Evolutionary conservation across 2,329 filamentous ascomycete species (phyloP).

Genomic region (Beauveria sp.): DNA sequence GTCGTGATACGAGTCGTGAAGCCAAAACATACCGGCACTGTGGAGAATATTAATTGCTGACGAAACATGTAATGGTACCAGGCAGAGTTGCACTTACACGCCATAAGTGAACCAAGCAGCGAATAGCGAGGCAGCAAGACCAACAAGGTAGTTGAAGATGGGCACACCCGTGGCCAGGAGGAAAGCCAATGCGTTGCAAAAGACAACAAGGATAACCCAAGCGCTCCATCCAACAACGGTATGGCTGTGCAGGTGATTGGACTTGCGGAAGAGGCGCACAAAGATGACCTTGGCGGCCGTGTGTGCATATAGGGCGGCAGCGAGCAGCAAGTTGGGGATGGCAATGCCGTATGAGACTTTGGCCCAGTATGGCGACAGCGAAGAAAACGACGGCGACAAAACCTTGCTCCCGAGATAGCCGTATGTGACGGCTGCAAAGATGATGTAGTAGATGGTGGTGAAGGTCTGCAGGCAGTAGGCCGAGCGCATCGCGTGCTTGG

Average conservation of each 20-base stretch:
- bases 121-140: slow-evolving; percentile 41
- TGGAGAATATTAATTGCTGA: not conserved
- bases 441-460: slow-evolving; percentile 41
- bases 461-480: slow-evolving; percentile 41
- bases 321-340: slow-evolving; percentile 42
- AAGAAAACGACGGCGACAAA: slow-evolving; percentile 39
- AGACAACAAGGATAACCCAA: slow-evolving; percentile 38
- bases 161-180: slow-evolving; percentile 40
- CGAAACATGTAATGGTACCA: too few species aligned
- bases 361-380: slow-evolving; percentile 34
- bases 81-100: slow-evolving; percentile 19
- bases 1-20: slow-evolving; percentile 39
- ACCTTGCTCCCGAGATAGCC: slow-evolving; percentile 40
- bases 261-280: slow-evolving; percentile 38
- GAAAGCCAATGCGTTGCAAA: slow-evolving; percentile 37
- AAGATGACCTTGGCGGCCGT: slow-evolving; percentile 45
- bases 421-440: slow-evolving; percentile 44
- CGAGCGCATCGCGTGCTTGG: slow-evolving; percentile 43
- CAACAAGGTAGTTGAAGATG: slow-evolving; percentile 46
- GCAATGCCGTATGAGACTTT: slow-evolving; percentile 44
- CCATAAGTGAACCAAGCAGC: slow-evolving; percentile 48
- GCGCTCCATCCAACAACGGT: slow-evolving; percentile 37
- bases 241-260: slow-evolving; percentile 38
- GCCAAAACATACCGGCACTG: slow-evolving; percentile 41
- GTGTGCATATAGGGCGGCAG: slow-evolving; percentile 41